phyloP scores from a whole-genome alignment of 306 rosid species.

The Hippophae rhamnoides region DNA sequence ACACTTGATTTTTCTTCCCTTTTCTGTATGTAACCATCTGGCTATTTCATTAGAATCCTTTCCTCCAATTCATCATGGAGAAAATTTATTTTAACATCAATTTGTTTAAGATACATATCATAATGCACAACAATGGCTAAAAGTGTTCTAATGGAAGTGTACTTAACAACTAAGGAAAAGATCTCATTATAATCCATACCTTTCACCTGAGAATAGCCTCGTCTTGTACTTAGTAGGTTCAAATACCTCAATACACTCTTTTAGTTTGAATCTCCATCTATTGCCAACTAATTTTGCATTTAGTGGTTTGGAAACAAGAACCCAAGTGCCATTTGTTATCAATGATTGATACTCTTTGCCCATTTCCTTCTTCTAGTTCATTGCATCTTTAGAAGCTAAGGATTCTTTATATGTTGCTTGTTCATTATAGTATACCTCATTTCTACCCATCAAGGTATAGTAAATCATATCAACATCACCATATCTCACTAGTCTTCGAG shows the following conservation, averaged over 20 bases:
- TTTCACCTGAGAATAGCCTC: neutral
- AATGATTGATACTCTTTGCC: neutral
- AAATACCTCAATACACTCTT: neutral
- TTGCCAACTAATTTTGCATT: neutral
- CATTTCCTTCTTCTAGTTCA: neutral
- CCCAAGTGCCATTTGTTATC: neutral
- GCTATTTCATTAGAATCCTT: too few relatives aligned
- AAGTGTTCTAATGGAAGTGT: too few relatives aligned
- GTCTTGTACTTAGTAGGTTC: neutral
- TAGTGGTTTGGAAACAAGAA: neutral
- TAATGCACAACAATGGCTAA: too few relatives aligned
- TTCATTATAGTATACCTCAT: neutral
- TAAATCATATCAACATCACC: neutral
- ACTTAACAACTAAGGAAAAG: too few relatives aligned
- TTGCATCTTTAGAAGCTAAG: neutral
- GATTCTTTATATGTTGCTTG: neutral
- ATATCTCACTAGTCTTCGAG: neutral
- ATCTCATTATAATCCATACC: neutral
- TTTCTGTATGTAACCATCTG: too few relatives aligned
- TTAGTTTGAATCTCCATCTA: neutral
- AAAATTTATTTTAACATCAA: too few relatives aligned
- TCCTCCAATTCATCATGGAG: too few relatives aligned
- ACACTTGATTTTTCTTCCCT: too few relatives aligned
- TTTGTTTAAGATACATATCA: too few relatives aligned
- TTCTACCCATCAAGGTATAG: neutral